Evolutionary conservation across 2,329 filamentous ascomycete genomes (phyloP).

Genomic region (Ceratocystis albifundus): DNA sequence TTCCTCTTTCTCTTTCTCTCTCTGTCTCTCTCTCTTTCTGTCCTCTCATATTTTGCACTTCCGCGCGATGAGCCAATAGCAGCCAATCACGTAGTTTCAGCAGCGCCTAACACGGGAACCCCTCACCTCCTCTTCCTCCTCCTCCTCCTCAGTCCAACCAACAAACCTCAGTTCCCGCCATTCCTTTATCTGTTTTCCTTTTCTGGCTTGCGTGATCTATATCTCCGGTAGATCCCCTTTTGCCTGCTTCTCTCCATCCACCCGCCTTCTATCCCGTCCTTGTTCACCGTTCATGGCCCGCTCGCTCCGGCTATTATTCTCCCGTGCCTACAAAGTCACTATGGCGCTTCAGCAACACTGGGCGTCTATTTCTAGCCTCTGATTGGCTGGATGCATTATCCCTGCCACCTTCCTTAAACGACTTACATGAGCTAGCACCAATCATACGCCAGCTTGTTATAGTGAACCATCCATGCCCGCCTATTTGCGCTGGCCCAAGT

Average conservation of each 20-base stretch:
- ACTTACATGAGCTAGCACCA: slow-evolving; percentile 8
- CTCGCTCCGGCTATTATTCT: background rate
- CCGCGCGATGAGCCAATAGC: background rate
- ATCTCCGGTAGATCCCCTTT: slow-evolving; percentile 11
- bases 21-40: background rate
- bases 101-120: background rate
- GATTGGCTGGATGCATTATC: slow-evolving; percentile 11
- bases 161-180: background rate
- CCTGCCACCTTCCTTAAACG: background rate
- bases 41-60: background rate
- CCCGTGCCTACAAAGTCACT: background rate
- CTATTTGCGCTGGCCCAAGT: no score
- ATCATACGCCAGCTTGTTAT: background rate
- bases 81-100: background rate
- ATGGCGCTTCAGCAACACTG: slow-evolving; percentile 17
- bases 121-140: no score
- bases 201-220: no score
- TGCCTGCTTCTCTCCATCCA: background rate
- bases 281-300: background rate
- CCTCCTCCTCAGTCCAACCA: background rate
- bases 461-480: no score
- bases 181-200: background rate
- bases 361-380: slow-evolving; percentile 31
- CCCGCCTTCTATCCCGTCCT: background rate
- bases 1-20: background rate